These are phyloP conservation scores for Naegleria fowleri DNA, from an alignment of 208 protist genomes.

Conservation along the genomic window DNA sequence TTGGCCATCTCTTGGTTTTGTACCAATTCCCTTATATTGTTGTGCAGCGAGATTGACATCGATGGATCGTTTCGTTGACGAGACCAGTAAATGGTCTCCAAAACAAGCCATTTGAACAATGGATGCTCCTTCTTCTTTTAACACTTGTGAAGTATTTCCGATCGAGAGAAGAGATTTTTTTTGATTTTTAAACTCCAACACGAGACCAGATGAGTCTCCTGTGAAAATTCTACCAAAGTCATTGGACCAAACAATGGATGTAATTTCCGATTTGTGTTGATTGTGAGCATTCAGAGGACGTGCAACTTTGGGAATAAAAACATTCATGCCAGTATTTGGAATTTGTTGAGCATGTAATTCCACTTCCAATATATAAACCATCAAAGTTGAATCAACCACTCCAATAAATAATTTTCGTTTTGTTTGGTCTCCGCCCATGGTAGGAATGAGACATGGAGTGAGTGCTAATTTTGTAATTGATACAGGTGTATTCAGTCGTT, in stretches of 20 bases:
- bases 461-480: not conserved
- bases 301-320: not conserved
- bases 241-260: not conserved
- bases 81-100: not conserved
- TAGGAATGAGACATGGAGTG: not conserved
- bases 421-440: not conserved
- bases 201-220: not conserved
- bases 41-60: not conserved
- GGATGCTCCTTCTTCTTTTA: not conserved
- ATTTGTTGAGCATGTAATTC: not conserved
- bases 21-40: not conserved
- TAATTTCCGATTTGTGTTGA: not conserved
- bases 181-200: not conserved
- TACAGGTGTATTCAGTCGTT: not conserved
- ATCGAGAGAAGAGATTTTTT: not conserved
- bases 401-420: not conserved
- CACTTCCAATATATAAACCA: not conserved
- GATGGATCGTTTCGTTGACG: not conserved
- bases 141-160: not conserved
- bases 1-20: conserved; percentile 13
- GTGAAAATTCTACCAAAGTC: not conserved
- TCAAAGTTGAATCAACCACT: not conserved
- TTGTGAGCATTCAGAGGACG: not conserved
- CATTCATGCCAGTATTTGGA: not conserved
- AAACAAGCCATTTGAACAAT: not conserved